phyloP scores from a whole-genome alignment of 2,329 filamentous ascomycete genomes.

The Tolypocladium inflatum region DNA sequence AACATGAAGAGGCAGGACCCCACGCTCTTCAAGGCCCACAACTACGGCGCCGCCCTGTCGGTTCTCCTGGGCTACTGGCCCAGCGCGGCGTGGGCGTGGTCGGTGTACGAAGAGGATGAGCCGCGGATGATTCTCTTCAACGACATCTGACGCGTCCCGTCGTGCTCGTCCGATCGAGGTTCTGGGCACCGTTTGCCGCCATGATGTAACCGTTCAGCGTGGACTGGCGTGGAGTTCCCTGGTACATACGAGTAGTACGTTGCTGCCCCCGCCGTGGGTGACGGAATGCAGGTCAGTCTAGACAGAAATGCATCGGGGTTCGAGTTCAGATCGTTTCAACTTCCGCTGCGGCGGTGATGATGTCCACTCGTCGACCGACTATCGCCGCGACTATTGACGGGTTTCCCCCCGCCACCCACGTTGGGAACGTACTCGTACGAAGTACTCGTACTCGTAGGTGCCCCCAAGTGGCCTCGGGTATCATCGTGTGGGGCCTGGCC shows the following conservation, averaged over 20 bases:
- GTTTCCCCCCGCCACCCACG: background rate
- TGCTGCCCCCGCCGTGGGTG: background rate
- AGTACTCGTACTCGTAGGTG: too few relatives aligned
- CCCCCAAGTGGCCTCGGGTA: background rate
- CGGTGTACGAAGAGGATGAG: constrained; percentile 20
- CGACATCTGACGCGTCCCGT: constrained; percentile 16
- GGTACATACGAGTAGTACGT: background rate
- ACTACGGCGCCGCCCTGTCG: constrained; percentile 21
- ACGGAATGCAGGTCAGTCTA: background rate
- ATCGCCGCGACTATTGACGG: background rate
- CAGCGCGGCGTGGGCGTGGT: constrained; percentile 29
- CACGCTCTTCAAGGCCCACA: constrained; percentile 25
- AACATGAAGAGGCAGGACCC: constrained; percentile 23
- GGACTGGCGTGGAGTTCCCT: background rate
- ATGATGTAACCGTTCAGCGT: background rate
- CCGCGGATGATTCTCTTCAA: constrained; percentile 26
- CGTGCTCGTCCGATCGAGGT: background rate
- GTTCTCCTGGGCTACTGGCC: constrained; percentile 24
- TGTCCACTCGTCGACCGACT: background rate
- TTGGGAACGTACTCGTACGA: background rate
- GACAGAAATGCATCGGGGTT: background rate
- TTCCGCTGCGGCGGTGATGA: background rate
- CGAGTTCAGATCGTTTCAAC: background rate
- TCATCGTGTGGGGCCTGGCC: background rate
- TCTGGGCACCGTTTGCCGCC: background rate